phyloP scores from a whole-genome alignment of 345 rosid species.

The Tarenaya hassleriana region DNA sequence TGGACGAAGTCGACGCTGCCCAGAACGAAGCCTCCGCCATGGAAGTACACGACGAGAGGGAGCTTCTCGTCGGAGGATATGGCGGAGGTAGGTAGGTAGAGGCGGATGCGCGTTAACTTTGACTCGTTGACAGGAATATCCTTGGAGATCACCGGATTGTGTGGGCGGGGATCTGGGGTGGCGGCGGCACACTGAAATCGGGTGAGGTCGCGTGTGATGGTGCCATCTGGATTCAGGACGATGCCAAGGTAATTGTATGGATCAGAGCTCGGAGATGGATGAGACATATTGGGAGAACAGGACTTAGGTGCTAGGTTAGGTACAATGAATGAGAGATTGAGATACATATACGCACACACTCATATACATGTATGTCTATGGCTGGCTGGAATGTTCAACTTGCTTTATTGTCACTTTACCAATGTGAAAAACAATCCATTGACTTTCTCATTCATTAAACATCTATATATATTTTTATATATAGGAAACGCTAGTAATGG shows the following conservation, averaged over 20 bases:
- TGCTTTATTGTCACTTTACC: no score
- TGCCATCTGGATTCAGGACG: slow-evolving; percentile 29
- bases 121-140: slow-evolving; percentile 18
- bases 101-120: slow-evolving; percentile 26
- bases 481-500: no score
- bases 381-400: no score
- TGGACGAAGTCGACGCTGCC: slow-evolving; percentile 18
- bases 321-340: no score
- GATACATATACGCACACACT: no score
- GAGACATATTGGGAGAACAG: slow-evolving; percentile 20
- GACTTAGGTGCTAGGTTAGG: no score
- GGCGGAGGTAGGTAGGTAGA: slow-evolving; percentile 13
- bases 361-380: no score
- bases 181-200: slow-evolving; percentile 10
- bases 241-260: slow-evolving; percentile 29
- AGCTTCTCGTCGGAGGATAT: slow-evolving; percentile 24
- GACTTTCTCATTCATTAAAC: no score
- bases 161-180: slow-evolving; percentile 19
- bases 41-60: slow-evolving; percentile 53
- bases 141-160: slow-evolving; percentile 23
- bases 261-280: slow-evolving; percentile 23
- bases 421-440: no score
- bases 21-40: slow-evolving; percentile 59
- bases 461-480: no score
- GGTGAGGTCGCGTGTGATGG: slow-evolving; percentile 28